Conservation (phyloP, 495 filamentous ascomycete species). For the Hyaloscypha bicolor region DNA sequence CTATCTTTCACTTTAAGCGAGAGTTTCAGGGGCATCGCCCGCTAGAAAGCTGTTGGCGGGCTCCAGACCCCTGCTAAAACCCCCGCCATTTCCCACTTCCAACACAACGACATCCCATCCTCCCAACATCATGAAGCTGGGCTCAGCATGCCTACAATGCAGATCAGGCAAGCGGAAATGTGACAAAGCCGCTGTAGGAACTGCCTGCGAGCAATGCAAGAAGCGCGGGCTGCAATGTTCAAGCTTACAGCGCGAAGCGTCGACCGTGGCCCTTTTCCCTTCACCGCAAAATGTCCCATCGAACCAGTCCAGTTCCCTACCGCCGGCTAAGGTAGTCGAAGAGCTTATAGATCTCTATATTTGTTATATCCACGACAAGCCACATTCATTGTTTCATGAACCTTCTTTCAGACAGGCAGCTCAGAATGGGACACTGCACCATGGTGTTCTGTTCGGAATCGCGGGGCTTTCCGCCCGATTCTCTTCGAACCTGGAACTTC, state of each 20-base stretch:
- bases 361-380: constrained; percentile 37
- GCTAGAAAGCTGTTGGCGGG: not conserved
- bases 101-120: not conserved
- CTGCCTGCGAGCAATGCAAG: constrained; percentile 1
- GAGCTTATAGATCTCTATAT: constrained; percentile 36
- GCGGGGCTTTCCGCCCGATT: constrained; percentile 31
- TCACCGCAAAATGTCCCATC: not conserved
- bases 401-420: constrained; percentile 6
- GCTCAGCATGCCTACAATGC: constrained; percentile 13
- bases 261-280: not conserved
- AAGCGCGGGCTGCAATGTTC: constrained; percentile 5
- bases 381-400: constrained; percentile 37
- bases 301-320: constrained; percentile 1
- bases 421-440: constrained; percentile 10
- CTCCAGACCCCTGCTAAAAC: not conserved
- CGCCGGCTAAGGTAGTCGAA: not conserved
- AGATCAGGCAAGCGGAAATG: constrained; percentile 13
- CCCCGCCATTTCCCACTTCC: not conserved
- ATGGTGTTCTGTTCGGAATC: constrained; percentile 26
- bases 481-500: constrained; percentile 2
- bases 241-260: not conserved
- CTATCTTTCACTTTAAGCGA: not conserved
- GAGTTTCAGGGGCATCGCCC: not conserved
- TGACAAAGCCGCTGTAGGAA: not conserved
- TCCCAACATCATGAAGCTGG: not conserved